Evolutionary conservation across 2,329 filamentous ascomycete genomes (phyloP), one percentile per base, ranked within the genome.

Genomic region (Grosmannia clavigera): DNA sequence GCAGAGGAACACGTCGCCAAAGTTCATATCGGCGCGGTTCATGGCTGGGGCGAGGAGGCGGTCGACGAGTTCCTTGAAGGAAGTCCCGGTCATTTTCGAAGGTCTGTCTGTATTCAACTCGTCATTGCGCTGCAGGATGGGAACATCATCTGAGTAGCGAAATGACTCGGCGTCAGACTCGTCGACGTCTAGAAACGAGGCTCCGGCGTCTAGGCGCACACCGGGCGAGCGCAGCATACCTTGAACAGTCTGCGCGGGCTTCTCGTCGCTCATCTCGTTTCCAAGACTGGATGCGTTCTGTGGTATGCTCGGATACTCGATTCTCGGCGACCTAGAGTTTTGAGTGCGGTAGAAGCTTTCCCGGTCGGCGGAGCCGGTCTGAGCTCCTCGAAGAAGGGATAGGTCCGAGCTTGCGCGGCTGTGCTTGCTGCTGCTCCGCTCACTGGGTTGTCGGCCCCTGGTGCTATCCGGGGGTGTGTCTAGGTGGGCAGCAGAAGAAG

Each of bases 1-100:
- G 64, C 92, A 96, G 35, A 97, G 78, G 68, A 97, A 97, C 22
- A 95, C 85, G 53, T 91, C 84, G 1, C 83, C 82, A 69, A 96
- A 99, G 71, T 96, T 96, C 61, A 82, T 81, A 69, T 97, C 94
- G n/a, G 86, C 81, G 68, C 90, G 91, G 33, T 89, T 91, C 75
- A 92, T 86, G 43, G 89, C 88, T 63, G 89, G 82, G 0, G 86
- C 81, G 29, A 97, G 79, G 50, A 99, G 79, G n/a, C 91, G 86
- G 71, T 96, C 90, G 25, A 97, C 90, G 5, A 94, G 76, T 60
- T 91, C 87, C 62, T 88, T 84, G 65, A 86, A 83, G 2, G 76
- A 75, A 22, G 84, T 72, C 2, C 83, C 83, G 1, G 74, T 69
- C 56, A 74, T 70, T 68, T 79, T 84, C 31, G 75, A 71, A 11